Conservation (phyloP, 2,329 filamentous ascomycete genomes). For the Metarhizium brunneum region DNA sequence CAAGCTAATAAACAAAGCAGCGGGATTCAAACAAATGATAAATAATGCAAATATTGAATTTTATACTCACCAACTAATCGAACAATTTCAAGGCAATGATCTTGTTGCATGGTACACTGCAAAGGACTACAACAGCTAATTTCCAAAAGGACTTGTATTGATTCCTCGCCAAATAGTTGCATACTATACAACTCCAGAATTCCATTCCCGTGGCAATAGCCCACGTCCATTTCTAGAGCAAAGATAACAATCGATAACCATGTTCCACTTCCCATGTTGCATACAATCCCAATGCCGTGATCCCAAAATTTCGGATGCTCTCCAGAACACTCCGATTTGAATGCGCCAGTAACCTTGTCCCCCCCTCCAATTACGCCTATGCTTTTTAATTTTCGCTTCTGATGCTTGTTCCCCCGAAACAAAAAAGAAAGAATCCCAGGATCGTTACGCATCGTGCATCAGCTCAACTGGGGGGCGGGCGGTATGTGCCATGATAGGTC, state of each 20-base stretch:
- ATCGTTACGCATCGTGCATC: constrained; percentile 35
- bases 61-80: too few relatives aligned
- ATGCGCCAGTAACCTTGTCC: background rate
- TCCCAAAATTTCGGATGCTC: background rate
- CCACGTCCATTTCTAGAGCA: background rate
- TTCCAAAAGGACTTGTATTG: background rate
- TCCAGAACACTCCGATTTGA: background rate
- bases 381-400: background rate
- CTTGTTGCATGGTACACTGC: too few relatives aligned
- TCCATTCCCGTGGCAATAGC: background rate
- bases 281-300: background rate
- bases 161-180: background rate
- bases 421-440: background rate
- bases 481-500: constrained; percentile 50
- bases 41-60: too few relatives aligned
- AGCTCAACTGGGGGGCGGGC: constrained; percentile 55
- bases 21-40: too few relatives aligned
- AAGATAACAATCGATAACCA: background rate
- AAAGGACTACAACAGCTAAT: too few relatives aligned
- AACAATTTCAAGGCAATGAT: too few relatives aligned
- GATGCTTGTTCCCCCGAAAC: background rate
- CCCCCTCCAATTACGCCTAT: background rate
- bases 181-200: background rate
- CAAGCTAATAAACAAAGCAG: too few relatives aligned
- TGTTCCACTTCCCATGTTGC: background rate